These are phyloP conservation scores for Dothistroma septosporum DNA, from an alignment of 2,329 filamentous ascomycete genomes.

Conservation along the genomic window DNA sequence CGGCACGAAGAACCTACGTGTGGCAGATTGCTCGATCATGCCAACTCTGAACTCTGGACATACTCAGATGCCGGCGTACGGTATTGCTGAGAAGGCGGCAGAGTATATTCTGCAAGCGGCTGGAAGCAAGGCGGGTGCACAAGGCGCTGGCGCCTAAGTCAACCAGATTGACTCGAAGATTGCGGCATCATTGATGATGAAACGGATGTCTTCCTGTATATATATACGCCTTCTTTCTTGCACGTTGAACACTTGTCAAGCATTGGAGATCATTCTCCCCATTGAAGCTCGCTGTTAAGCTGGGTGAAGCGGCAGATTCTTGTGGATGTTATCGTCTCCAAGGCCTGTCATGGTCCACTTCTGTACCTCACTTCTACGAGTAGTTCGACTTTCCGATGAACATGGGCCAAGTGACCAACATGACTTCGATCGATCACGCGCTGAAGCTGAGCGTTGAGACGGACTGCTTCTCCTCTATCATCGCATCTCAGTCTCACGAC, in stretches of 20 bases:
- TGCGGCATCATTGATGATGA: neutral
- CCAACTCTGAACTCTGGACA: constrained; percentile 50
- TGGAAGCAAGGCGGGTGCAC: neutral
- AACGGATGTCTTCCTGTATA: neutral
- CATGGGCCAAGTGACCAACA: too few species aligned
- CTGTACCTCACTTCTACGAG: too few species aligned
- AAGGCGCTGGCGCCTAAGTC: neutral
- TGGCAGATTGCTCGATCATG: constrained; percentile 54
- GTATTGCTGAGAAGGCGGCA: constrained; percentile 52
- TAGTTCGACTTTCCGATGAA: too few species aligned
- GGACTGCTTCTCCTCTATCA: neutral
- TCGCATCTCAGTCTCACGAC: neutral
- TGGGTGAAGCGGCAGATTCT: too few species aligned
- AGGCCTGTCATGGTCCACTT: too few species aligned
- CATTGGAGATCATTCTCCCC: too few species aligned
- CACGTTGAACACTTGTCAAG: too few species aligned
- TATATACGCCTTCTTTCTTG: too few species aligned
- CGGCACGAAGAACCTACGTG: constrained; percentile 51
- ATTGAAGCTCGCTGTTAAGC: too few species aligned
- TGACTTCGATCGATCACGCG: too few species aligned
- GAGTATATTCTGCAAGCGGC: constrained; percentile 18
- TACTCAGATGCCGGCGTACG: constrained; percentile 57
- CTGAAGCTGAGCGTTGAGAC: neutral
- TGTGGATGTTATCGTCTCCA: too few species aligned
- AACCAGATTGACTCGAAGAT: neutral